Percentiles rank a stretch among this genome's conserved stretches.
Evolutionary conservation across 495 filamentous ascomycete species (phyloP).

Genomic region (Talaromyces proteolyticus): DNA sequence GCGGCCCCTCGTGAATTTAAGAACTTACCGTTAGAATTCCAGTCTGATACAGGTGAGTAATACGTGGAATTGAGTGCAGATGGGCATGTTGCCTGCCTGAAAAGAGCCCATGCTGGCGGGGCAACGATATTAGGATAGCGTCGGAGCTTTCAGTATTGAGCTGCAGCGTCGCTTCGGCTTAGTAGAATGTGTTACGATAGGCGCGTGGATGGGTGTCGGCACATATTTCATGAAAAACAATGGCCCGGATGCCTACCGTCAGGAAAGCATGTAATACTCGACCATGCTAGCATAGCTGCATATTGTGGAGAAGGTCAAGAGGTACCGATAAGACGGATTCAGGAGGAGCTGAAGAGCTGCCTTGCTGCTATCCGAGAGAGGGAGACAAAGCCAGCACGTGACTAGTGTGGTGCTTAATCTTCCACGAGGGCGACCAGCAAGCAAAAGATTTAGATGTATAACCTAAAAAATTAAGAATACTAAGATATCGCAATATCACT

Average conservation of each 20-base stretch:
- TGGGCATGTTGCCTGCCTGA: not conserved
- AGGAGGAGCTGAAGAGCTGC: not conserved
- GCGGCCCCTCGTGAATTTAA: constrained; percentile 28
- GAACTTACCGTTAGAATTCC: constrained; percentile 27
- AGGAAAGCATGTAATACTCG: not conserved
- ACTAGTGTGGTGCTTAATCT: too few species aligned
- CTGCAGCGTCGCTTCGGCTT: constrained; percentile 8
- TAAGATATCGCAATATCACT: too few species aligned
- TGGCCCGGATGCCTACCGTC: not conserved
- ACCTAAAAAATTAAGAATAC: too few species aligned
- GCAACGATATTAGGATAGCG: constrained; percentile 3
- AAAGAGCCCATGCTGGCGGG: constrained; percentile 1
- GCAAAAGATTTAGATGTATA: too few species aligned
- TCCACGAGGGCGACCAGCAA: too few species aligned
- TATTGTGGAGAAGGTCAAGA: not conserved
- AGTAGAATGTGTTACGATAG: constrained; percentile 9
- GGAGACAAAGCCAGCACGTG: too few species aligned
- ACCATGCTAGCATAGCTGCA: not conserved
- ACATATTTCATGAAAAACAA: constrained; percentile 11
- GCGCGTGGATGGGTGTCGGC: constrained; percentile 10
- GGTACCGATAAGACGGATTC: not conserved
- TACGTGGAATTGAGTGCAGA: not conserved
- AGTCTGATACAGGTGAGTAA: constrained; percentile 12
- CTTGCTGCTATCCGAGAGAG: too few species aligned
- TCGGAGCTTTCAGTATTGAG: constrained; percentile 9